Evolutionary conservation across 2,329 filamentous ascomycete genomes (phyloP), one percentile per base, ranked within the genome.

Genomic region (Gnomoniopsis smithogilvyi): DNA sequence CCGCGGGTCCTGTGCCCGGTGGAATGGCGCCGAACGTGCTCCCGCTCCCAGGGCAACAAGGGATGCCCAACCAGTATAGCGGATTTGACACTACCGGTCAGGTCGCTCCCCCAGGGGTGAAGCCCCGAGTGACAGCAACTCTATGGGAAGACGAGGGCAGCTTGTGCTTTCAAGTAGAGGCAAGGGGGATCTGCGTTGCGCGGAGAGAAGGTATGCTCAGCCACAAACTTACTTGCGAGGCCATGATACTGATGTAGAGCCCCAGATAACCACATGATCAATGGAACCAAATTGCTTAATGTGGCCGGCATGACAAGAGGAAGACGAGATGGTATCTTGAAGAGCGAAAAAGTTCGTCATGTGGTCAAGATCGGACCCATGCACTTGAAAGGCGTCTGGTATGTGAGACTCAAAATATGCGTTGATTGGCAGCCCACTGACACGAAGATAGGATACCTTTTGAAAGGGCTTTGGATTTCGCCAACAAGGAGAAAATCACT

Each of bases 401-500:
- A 82, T 78, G 89, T 4, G 41, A 21, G 15, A 38, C 15, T n/a
- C 12, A 3, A 36, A 24, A 49, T 11, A 19, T 51, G 3, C 26
- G n/a, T 22, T 19, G 30, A 14, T 14, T 7, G 15, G 12, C n/a
- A 17, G 52, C 15, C 11, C 6, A 51, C 53, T 62, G 30, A 62
- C 60, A 7, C n/a, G 15, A 6, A 15, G 15, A 19, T 67, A 97
- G 93, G 93, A 99, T 99, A 69, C 95, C 95, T 2, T 98, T 96
- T 68, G 95, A 98, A 67, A 89, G 95, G 65, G 95, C 95, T n/a
- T 79, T 99, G 56, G 95, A 98, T 68, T 98, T 99, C 72, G 95
- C 95, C 65, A 99, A 99, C 79, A 98, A 97, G 82, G 95, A 99
- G 76, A 98, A 98, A 78, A 99, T 98, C 64, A 98, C 95, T 0